These are phyloP conservation scores for Helminthosporium solani DNA, from an alignment of 2,329 filamentous ascomycete species.

Conservation along the genomic window DNA sequence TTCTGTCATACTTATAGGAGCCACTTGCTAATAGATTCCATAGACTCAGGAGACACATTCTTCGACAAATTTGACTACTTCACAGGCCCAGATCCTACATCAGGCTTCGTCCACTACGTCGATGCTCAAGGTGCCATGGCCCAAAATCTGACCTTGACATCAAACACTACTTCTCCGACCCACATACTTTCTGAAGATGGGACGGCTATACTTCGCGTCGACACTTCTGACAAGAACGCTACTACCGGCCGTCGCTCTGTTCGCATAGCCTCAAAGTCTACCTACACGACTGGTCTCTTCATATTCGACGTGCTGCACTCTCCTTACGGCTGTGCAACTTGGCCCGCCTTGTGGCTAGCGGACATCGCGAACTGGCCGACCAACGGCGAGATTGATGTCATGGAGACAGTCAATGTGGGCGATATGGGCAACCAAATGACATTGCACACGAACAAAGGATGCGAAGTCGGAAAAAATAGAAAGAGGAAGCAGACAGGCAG, in stretches of 20 bases:
- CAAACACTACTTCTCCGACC: slow-evolving; percentile 2
- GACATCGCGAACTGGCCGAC: slow-evolving; percentile 30
- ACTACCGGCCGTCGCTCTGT: slow-evolving; percentile 25
- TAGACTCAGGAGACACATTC: slow-evolving; percentile 21
- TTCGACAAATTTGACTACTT: slow-evolving; percentile 31
- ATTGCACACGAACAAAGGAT: slow-evolving; percentile 27
- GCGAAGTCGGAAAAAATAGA: slow-evolving; percentile 15
- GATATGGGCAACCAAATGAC: slow-evolving; percentile 26
- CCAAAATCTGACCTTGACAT: slow-evolving; percentile 17
- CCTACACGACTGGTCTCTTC: slow-evolving; percentile 27
- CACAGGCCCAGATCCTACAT: slow-evolving; percentile 24
- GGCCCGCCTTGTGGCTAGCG: slow-evolving; percentile 32
- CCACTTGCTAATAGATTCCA: neutral
- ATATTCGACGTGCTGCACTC: slow-evolving; percentile 32
- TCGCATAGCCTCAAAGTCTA: slow-evolving; percentile 27
- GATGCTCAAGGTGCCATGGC: slow-evolving; percentile 9
- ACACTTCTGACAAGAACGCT: slow-evolving; percentile 31
- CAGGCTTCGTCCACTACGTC: slow-evolving; percentile 12
- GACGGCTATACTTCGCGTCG: slow-evolving; percentile 43
- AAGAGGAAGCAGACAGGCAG: slow-evolving; percentile 45
- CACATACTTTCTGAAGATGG: neutral
- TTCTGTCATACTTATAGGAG: neutral
- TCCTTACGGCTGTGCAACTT: slow-evolving; percentile 24
- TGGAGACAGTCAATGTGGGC: slow-evolving; percentile 28
- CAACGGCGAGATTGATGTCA: slow-evolving; percentile 33